These are phyloP conservation scores for Fagopyrum tataricum DNA, from an alignment of 148 eudicot species.

Conservation along the genomic window DNA sequence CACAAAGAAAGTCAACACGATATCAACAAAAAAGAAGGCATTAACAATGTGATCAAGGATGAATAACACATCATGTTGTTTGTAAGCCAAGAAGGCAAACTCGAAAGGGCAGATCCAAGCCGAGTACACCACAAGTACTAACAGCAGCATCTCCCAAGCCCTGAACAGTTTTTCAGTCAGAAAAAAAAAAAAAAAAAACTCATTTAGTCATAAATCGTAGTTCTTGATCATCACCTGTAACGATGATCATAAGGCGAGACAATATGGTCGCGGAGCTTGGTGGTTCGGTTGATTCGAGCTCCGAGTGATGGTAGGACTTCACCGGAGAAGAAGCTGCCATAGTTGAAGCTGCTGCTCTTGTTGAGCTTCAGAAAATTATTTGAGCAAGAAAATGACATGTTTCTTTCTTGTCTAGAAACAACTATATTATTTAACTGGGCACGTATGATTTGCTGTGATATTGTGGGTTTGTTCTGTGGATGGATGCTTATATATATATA, in stretches of 20 bases:
- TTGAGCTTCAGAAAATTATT: conserved; percentile 35
- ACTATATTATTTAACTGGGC: not conserved
- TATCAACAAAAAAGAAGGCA: conserved; percentile 71
- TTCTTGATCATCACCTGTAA: conserved; percentile 56
- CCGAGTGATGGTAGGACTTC: conserved; percentile 82
- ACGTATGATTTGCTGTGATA: not conserved
- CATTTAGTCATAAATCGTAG: too few relatives aligned
- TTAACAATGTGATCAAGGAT: conserved; percentile 69
- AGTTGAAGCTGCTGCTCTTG: conserved; percentile 21
- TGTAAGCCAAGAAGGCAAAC: conserved; percentile 59
- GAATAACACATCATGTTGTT: conserved; percentile 38
- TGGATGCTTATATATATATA: not conserved
- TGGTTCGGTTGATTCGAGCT: conserved; percentile 51
- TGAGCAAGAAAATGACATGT: conserved; percentile 37
- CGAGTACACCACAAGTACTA: conserved; percentile 69
- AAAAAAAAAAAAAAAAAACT: conserved; percentile 6
- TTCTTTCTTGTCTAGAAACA: conserved; percentile 2
- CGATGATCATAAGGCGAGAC: conserved; percentile 60
- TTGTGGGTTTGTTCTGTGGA: not conserved
- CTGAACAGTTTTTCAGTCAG: conserved; percentile 28
- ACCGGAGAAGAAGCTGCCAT: conserved; percentile 49
- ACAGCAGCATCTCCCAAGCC: conserved; percentile 77
- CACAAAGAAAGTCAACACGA: conserved; percentile 80
- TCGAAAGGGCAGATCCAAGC: conserved; percentile 93
- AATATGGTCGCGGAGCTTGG: conserved; percentile 37